Percentiles rank a stretch among this genome's conserved stretches.
phyloP scores from a whole-genome alignment of 2,329 filamentous ascomycete genomes.

The Epichloe glyceriae region DNA sequence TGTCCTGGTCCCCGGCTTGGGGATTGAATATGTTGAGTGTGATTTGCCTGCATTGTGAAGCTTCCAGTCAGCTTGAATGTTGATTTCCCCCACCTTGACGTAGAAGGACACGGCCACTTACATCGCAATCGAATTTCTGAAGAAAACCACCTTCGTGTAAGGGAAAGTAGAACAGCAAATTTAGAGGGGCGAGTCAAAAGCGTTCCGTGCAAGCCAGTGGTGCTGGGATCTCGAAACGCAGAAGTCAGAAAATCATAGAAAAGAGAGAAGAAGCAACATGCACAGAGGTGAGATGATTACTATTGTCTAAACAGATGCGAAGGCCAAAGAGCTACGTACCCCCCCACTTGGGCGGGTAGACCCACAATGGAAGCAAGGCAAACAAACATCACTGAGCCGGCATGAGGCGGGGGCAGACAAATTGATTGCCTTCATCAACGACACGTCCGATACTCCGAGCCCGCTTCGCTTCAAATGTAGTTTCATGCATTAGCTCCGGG shows the following conservation, averaged over 20 bases:
- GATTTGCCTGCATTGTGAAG: conserved; percentile 52
- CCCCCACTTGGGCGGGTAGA: not conserved
- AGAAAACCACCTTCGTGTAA: not conserved
- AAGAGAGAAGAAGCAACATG: not conserved
- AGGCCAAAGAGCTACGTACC: too few species aligned
- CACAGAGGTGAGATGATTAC: not conserved
- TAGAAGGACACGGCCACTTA: not conserved
- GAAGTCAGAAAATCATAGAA: not conserved
- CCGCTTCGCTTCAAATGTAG: not conserved
- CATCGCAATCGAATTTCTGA: not conserved
- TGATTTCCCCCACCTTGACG: not conserved
- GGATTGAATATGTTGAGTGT: conserved; percentile 74
- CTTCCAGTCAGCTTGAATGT: conserved; percentile 2
- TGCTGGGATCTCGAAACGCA: not conserved
- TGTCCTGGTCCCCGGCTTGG: conserved; percentile 52
- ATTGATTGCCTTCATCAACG: not conserved
- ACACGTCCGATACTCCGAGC: not conserved
- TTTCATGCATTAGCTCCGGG: too few species aligned
- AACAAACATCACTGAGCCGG: not conserved
- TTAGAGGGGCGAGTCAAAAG: not conserved
- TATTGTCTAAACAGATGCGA: not conserved
- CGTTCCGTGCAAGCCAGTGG: not conserved
- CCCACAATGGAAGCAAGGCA: not conserved
- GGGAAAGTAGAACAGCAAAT: not conserved
- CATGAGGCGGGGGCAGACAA: not conserved